Conservation (phyloP, 352 stramenopile species). For the Phytophthora europaea region DNA sequence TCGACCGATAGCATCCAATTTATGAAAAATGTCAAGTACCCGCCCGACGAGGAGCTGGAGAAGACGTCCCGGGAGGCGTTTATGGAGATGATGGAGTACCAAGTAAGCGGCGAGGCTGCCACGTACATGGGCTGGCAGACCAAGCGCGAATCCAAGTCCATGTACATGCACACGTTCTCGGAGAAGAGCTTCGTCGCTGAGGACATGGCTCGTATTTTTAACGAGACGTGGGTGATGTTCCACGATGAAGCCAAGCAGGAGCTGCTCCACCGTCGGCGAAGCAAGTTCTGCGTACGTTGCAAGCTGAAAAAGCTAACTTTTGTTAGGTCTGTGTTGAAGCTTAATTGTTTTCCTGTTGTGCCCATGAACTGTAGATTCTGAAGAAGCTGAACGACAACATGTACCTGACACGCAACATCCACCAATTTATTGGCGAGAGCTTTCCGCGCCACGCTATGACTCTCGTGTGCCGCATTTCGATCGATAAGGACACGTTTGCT, state of each 20-base stretch:
- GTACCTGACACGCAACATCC: slow-evolving; percentile 88
- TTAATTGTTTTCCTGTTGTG: neutral
- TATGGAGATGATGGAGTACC: slow-evolving; percentile 86
- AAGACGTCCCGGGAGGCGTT: slow-evolving; percentile 82
- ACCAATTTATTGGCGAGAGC: slow-evolving; percentile 90
- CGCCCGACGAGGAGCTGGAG: slow-evolving; percentile 78
- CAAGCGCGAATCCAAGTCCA: slow-evolving; percentile 87
- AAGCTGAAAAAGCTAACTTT: slow-evolving; percentile 1
- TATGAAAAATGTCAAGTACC: slow-evolving; percentile 91
- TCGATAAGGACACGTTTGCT: slow-evolving; percentile 84
- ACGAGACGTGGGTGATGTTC: slow-evolving; percentile 82
- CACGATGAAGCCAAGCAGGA: slow-evolving; percentile 82
- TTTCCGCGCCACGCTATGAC: slow-evolving; percentile 88
- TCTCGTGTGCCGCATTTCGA: slow-evolving; percentile 83
- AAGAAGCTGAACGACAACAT: slow-evolving; percentile 90
- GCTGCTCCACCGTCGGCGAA: slow-evolving; percentile 75
- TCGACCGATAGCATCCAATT: slow-evolving; percentile 90
- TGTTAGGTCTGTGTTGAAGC: slow-evolving; percentile 7
- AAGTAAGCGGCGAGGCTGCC: slow-evolving; percentile 71
- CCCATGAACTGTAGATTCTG: slow-evolving; percentile 57
- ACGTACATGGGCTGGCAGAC: slow-evolving; percentile 84
- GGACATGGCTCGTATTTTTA: slow-evolving; percentile 82
- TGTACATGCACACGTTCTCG: slow-evolving; percentile 86
- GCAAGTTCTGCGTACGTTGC: slow-evolving; percentile 86
- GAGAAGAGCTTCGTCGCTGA: slow-evolving; percentile 77